These are phyloP conservation scores for Aegilops bicornis DNA, from an alignment of 176 grass and related monocot species.

Conservation along the genomic window DNA sequence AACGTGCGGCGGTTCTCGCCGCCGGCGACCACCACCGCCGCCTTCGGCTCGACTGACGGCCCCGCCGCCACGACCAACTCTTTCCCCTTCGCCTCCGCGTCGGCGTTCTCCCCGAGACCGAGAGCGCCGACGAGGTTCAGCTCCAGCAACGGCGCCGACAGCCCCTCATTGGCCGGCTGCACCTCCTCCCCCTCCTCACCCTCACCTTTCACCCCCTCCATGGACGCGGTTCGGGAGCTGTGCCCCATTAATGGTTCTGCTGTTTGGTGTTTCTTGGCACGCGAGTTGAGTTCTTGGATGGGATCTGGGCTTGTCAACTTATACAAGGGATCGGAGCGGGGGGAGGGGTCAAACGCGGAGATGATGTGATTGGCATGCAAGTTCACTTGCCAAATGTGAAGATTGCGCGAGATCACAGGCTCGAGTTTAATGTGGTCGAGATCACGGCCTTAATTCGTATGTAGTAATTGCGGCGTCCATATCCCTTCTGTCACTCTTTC, in stretches of 20 bases:
- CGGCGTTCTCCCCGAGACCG: too few relatives aligned
- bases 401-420: slow-evolving; percentile 26
- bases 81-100: background rate
- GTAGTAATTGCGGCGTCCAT: slow-evolving; percentile 8
- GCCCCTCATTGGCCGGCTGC: background rate
- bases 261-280: background rate
- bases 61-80: too few relatives aligned
- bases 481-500: background rate
- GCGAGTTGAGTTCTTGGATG: slow-evolving; percentile 9
- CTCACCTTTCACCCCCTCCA: background rate
- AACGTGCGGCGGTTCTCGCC: slow-evolving; percentile 42
- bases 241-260: background rate
- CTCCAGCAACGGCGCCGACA: background rate
- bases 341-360: background rate
- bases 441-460: slow-evolving; percentile 17
- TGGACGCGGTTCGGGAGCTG: background rate
- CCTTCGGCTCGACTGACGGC: background rate
- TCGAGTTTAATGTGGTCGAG: slow-evolving; percentile 29
- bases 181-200: background rate
- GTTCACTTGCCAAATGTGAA: slow-evolving; percentile 31
- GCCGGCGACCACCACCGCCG: background rate
- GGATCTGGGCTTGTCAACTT: slow-evolving; percentile 18
- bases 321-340: background rate
- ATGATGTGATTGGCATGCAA: slow-evolving; percentile 12
- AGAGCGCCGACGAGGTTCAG: background rate